Evolutionary conservation across 176 grass and related monocot species (phyloP).

Genomic region (Eleusine coracana): DNA sequence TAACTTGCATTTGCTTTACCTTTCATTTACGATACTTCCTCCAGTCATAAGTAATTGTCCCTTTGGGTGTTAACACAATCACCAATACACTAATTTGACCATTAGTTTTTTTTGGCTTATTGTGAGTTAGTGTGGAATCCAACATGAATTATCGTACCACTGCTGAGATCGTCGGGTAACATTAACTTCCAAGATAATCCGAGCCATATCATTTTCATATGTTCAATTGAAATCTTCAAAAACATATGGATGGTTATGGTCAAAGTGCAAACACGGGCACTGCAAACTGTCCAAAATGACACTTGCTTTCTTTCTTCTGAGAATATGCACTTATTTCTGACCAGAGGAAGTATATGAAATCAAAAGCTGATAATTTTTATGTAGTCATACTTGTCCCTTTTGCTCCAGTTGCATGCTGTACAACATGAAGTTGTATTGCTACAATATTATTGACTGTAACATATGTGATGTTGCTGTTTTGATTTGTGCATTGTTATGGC

Average conservation of each 20-base stretch:
- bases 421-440: not conserved
- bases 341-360: not conserved
- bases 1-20: not conserved
- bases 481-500: not conserved
- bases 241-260: not conserved
- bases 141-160: not conserved
- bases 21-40: not conserved
- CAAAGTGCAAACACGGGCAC: not conserved
- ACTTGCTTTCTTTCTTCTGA: not conserved
- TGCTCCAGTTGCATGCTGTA: not conserved
- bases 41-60: not conserved
- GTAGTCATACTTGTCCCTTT: constrained; percentile 1
- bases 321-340: not conserved
- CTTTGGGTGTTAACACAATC: not conserved
- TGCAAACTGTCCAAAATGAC: not conserved
- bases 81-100: not conserved
- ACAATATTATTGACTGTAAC: not conserved
- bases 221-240: not conserved
- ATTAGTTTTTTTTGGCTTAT: not conserved
- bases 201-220: not conserved
- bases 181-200: not conserved
- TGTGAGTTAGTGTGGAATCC: not conserved
- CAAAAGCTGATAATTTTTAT: not conserved
- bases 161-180: not conserved
- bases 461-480: not conserved